A percentile compares a stretch with the other conserved stretches of the same genome.
Conservation (phyloP, 768 basidiomycete genomes). For the Lactarius sp. region DNA sequence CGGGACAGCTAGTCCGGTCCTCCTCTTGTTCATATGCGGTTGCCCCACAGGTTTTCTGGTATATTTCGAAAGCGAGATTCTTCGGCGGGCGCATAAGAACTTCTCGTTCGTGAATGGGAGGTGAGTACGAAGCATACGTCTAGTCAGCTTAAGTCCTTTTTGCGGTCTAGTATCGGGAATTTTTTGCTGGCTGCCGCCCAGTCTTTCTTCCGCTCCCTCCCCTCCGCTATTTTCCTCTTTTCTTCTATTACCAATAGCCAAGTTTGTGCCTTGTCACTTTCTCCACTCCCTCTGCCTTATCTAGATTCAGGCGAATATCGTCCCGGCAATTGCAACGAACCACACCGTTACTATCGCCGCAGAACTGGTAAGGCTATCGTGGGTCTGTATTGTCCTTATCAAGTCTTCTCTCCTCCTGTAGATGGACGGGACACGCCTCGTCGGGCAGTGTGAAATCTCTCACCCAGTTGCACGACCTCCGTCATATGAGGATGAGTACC, state of each 20-base stretch:
- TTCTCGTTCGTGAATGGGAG: conserved; percentile 93
- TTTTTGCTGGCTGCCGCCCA: conserved; percentile 88
- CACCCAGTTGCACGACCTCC: conserved; percentile 55
- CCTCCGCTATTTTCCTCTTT: conserved; percentile 91
- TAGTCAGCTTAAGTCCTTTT: not conserved
- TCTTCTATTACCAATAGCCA: conserved; percentile 85
- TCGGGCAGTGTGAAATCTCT: conserved; percentile 93
- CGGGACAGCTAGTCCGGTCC: not conserved
- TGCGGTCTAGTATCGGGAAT: conserved; percentile 64
- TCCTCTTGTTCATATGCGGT: not conserved
- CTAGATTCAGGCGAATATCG: conserved; percentile 57
- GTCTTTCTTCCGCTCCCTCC: conserved; percentile 86
- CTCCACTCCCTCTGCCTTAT: conserved; percentile 17
- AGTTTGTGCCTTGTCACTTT: conserved; percentile 28
- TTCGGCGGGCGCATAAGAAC: conserved; percentile 87
- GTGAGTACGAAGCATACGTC: conserved; percentile 32
- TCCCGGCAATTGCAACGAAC: conserved; percentile 90
- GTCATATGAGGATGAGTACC: conserved; percentile 26
- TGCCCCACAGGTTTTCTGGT: conserved; percentile 76
- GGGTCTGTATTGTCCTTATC: conserved; percentile 22
- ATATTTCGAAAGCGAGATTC: conserved; percentile 82
- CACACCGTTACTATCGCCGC: conserved; percentile 95
- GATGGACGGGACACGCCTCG: conserved; percentile 71
- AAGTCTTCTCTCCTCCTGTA: conserved; percentile 29
- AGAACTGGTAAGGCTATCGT: conserved; percentile 51